These are phyloP conservation scores for Zygoascus meyerae DNA, from an alignment of 1,139 yeast genomes.

Conservation along the genomic window DNA sequence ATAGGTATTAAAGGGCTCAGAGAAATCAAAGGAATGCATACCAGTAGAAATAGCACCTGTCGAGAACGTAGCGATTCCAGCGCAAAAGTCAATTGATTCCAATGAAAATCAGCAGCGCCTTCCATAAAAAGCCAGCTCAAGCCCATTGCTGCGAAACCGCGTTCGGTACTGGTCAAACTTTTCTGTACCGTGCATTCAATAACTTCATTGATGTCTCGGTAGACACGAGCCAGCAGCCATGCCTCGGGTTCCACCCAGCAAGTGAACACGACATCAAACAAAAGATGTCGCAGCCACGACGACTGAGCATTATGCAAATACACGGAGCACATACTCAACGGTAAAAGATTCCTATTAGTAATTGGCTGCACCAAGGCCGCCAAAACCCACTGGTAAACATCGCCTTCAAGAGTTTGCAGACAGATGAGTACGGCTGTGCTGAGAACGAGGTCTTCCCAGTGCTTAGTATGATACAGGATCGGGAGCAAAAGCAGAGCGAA, in stretches of 20 bases:
- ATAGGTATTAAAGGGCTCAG: slow-evolving; percentile 18
- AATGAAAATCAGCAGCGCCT: not conserved
- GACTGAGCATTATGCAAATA: not conserved
- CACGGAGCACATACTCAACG: slow-evolving; percentile 2
- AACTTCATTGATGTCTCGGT: not conserved
- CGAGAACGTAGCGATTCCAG: not conserved
- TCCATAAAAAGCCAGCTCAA: slow-evolving; percentile 1
- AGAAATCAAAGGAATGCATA: slow-evolving; percentile 17
- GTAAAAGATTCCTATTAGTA: not conserved
- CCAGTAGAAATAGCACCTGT: not conserved
- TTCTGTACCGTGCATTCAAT: not conserved
- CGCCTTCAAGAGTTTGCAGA: not conserved
- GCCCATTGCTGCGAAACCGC: slow-evolving; percentile 7
- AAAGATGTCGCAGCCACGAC: not conserved
- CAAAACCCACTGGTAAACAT: not conserved
- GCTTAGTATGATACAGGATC: not conserved
- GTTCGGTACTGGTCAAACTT: slow-evolving; percentile 3
- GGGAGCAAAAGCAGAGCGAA: slow-evolving; percentile 2
- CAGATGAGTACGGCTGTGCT: slow-evolving; percentile 1
- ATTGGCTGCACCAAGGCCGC: slow-evolving; percentile 7
- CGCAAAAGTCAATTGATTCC: not conserved
- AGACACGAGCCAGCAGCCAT: slow-evolving; percentile 1
- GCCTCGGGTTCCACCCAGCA: not conserved
- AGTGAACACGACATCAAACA: slow-evolving; percentile 3
- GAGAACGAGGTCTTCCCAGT: not conserved